Evolutionary conservation across 2,329 filamentous ascomycete species (phyloP).

Genomic region (Lachnellula arida): DNA sequence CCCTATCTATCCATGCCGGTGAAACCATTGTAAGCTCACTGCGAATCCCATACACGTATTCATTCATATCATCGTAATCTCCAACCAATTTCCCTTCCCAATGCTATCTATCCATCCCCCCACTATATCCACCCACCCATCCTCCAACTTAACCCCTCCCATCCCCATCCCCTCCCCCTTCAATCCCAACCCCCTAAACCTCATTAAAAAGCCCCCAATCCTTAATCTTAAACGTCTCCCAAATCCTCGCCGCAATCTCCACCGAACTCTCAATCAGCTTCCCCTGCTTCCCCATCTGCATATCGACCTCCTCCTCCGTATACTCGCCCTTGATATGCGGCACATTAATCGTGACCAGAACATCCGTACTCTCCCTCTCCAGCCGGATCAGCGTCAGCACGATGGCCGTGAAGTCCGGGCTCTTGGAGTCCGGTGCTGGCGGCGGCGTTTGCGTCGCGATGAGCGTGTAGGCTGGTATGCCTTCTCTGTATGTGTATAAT

Average conservation of each 20-base stretch:
- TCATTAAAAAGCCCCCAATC: conserved; percentile 67
- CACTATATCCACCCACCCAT: neutral
- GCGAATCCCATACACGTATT: neutral
- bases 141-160: neutral
- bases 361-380: conserved; percentile 69
- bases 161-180: neutral
- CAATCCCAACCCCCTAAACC: conserved; percentile 17
- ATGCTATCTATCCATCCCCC: neutral
- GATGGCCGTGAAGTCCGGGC: conserved; percentile 62
- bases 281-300: conserved; percentile 60
- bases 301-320: conserved; percentile 65
- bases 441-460: conserved; percentile 59
- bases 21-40: neutral
- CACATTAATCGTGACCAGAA: conserved; percentile 83
- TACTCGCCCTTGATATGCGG: conserved; percentile 76
- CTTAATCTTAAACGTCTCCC: conserved; percentile 70
- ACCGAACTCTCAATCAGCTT: conserved; percentile 64
- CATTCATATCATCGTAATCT: neutral
- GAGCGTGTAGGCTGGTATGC: conserved; percentile 61
- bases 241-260: conserved; percentile 63
- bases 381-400: conserved; percentile 74
- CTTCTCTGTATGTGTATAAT: conserved; percentile 33
- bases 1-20: neutral
- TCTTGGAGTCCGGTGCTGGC: conserved; percentile 30
- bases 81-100: neutral